phyloP scores from a whole-genome alignment of 2,329 filamentous ascomycete genomes.

The Stachybotrys echinatus region DNA sequence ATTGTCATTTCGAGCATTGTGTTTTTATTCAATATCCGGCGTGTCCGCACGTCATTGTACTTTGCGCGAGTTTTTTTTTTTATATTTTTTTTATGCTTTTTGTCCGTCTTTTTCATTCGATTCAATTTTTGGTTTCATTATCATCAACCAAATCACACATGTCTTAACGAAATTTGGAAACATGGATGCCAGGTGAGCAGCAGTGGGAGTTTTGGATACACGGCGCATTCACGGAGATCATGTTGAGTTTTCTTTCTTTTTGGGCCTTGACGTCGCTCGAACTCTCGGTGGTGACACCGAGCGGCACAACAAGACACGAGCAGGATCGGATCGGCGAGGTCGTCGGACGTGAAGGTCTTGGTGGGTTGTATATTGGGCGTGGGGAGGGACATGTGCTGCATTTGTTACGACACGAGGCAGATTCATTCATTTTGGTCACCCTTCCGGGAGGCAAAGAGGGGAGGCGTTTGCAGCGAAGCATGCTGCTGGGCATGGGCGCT shows the following conservation, averaged over 20 bases:
- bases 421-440: conserved; percentile 8
- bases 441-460: background rate
- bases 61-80: conserved; percentile 4
- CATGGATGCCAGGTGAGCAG: conserved; percentile 14
- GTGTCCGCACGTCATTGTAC: background rate
- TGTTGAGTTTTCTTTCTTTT: conserved; percentile 8
- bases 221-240: conserved; percentile 13
- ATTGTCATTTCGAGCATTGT: conserved; percentile 6
- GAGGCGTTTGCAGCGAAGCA: background rate
- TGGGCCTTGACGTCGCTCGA: conserved; percentile 10
- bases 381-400: conserved; percentile 11
- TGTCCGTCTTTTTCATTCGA: conserved; percentile 14
- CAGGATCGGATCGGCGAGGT: background rate
- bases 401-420: conserved; percentile 6
- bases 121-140: conserved; percentile 15
- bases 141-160: conserved; percentile 22
- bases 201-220: conserved; percentile 18
- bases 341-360: background rate
- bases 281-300: conserved; percentile 8
- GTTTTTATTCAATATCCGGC: conserved; percentile 4
- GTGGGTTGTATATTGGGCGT: conserved; percentile 13
- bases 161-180: conserved; percentile 26
- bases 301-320: conserved; percentile 4
- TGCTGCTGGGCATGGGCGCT: background rate
- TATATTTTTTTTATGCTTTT: conserved; percentile 11